phyloP scores from a whole-genome alignment of 345 rosid species.

The Citrus australasica region DNA sequence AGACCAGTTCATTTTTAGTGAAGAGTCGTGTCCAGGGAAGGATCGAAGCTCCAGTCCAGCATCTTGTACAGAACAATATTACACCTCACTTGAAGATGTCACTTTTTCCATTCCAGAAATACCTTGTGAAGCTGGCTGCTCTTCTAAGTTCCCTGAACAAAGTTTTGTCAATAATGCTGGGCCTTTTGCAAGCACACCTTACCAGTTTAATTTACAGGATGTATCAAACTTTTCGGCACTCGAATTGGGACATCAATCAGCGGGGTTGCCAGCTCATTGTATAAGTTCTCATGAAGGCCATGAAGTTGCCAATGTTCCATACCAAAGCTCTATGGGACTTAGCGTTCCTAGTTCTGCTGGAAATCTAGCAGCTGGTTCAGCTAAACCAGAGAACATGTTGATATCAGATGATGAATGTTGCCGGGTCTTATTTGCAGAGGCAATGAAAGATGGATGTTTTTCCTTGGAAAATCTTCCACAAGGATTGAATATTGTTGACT shows the following conservation, averaged over 20 bases:
- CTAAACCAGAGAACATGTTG: constrained; percentile 48
- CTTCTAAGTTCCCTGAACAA: constrained; percentile 44
- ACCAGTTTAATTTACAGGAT: constrained; percentile 46
- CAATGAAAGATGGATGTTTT: constrained; percentile 35
- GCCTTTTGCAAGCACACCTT: constrained; percentile 36
- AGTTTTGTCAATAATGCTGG: constrained; percentile 35
- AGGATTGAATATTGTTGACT: constrained; percentile 36
- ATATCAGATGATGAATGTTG: constrained; percentile 90
- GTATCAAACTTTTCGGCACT: constrained; percentile 39
- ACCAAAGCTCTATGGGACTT: constrained; percentile 42
- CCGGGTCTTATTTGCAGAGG: constrained; percentile 67
- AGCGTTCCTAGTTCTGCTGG: constrained; percentile 42
- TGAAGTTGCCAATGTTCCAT: constrained; percentile 39
- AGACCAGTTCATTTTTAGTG: constrained; percentile 46
- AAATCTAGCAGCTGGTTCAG: constrained; percentile 31
- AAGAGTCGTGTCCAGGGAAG: constrained; percentile 42
- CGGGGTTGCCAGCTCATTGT: constrained; percentile 42
- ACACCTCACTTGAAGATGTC: constrained; percentile 47
- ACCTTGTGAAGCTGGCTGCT: constrained; percentile 51
- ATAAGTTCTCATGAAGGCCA: constrained; percentile 35
- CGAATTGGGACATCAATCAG: constrained; percentile 46
- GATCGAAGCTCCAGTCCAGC: constrained; percentile 57
- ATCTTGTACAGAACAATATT: constrained; percentile 57
- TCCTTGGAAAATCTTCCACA: constrained; percentile 38
- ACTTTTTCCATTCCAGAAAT: constrained; percentile 50